Base-by-base conservation (phyloP, 2,329 filamentous ascomycete species). In the Colletotrichum endophyticum region DNA sequence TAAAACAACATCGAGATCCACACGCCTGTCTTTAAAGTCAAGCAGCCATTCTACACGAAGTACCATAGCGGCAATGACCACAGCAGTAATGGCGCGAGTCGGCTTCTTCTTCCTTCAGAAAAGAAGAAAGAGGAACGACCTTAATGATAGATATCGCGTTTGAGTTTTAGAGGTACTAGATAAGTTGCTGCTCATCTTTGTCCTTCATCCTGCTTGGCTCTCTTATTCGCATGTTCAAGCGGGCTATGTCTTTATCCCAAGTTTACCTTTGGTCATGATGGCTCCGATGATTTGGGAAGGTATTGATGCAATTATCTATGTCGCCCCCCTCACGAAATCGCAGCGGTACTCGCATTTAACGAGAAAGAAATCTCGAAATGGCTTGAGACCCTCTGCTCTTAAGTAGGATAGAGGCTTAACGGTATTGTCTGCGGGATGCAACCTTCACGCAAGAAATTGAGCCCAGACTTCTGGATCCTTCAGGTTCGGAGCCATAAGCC, bases 91-190 rank as follows among this genome's bases (percentile, higher is more conserved):
- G 1, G 32, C 32, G 0, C 6, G 32, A 34, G 32, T 34, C 0
- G 32, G 32, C 32, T 34, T 34, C 32, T 49, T n/a, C 8, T 8
- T 22, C 19, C 11, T 9, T 49, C 44, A 13, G n/a, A 22, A 13
- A 5, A 13, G 44, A 22, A 53, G 44, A 22, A 22, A 5, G n/a
- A n/a, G 19, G 3, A 22, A 5, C n/a, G 1, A 53, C 9, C n/a
- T 53, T 1, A 0, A 36, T 16, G 34, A 1, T 16, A 36, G 34
- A 36, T 0, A 15, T 36, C 4, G 13, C 34, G 0, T 36, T 36
- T 0, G 8, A 36, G 5, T 49, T 22, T 49, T 49, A 2, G 8
- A n/a, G 11, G 5, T 12, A 0, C 9, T 0, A 12, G 19, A 13
- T 49, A 49, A 4, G 19, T 49, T 7, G 19, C 19, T 49, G 11